These are phyloP conservation scores for Solanum verrucosum DNA, from an alignment of 257 asterid species.

Conservation along the genomic window DNA sequence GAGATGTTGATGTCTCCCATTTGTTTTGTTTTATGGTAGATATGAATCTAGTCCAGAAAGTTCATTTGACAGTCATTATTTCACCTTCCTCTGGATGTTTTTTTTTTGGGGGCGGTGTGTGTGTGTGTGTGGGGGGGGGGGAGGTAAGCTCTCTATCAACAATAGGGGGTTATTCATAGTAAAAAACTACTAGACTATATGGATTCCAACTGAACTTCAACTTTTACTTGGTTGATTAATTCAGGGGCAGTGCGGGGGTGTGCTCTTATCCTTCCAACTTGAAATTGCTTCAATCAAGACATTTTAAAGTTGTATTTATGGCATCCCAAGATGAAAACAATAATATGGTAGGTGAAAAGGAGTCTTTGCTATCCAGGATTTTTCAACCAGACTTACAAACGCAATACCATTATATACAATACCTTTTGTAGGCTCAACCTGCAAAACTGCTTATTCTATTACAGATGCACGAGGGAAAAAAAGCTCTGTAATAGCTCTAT, in stretches of 20 bases:
- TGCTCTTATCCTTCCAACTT: not conserved
- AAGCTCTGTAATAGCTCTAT: constrained; percentile 16
- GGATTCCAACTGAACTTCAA: too few relatives aligned
- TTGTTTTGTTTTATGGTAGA: not conserved
- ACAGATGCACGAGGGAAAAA: constrained; percentile 6
- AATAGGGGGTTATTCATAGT: too few relatives aligned
- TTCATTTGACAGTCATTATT: not conserved
- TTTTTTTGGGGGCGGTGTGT: too few relatives aligned
- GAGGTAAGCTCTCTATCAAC: too few relatives aligned
- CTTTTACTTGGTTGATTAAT: too few relatives aligned
- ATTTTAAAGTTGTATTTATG: not conserved
- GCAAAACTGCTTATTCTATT: constrained; percentile 18
- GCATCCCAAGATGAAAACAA: not conserved
- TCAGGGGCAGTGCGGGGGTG: too few relatives aligned
- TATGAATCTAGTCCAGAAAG: not conserved
- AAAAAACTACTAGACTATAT: too few relatives aligned
- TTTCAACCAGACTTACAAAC: not conserved
- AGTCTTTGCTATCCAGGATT: constrained; percentile 13
- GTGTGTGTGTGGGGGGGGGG: too few relatives aligned
- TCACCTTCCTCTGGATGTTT: not conserved
- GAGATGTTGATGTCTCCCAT: not conserved
- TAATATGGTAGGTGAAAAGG: not conserved
- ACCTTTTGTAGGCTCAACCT: not conserved
- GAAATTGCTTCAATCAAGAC: not conserved
- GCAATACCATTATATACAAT: not conserved